These are phyloP conservation scores for Saprolegnia parasitica DNA, from an alignment of 352 stramenopile genomes.

Conservation along the genomic window DNA sequence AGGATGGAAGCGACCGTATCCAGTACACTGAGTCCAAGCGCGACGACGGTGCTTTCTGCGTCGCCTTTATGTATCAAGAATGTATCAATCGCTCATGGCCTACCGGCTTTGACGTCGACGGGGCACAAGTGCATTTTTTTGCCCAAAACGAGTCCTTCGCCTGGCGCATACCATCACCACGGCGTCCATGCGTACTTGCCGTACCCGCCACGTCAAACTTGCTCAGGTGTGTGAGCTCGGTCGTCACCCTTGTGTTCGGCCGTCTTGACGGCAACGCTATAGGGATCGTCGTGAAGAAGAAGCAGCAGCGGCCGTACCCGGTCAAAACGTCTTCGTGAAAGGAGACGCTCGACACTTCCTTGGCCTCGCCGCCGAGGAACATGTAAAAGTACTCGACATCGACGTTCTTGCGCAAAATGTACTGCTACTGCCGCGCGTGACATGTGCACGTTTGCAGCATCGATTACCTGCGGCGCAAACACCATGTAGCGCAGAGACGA, in stretches of 20 bases:
- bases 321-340: slow-evolving; percentile 57
- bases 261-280: slow-evolving; percentile 10
- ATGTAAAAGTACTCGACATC: slow-evolving; percentile 79
- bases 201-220: slow-evolving; percentile 69
- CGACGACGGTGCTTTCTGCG: slow-evolving; percentile 62
- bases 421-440: slow-evolving; percentile 47
- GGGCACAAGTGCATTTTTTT: slow-evolving; percentile 63
- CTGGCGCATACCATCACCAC: background rate
- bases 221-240: slow-evolving; percentile 69
- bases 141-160: slow-evolving; percentile 69
- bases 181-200: background rate
- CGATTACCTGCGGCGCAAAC: slow-evolving; percentile 23
- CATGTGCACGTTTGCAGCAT: background rate
- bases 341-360: slow-evolving; percentile 61
- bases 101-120: slow-evolving; percentile 63
- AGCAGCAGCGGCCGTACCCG: slow-evolving; percentile 32
- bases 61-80: slow-evolving; percentile 35
- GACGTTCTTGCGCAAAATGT: slow-evolving; percentile 61
- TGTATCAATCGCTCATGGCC: background rate
- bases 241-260: slow-evolving; percentile 45
- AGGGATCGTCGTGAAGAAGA: background rate
- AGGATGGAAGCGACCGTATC: background rate
- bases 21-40: too few relatives aligned
- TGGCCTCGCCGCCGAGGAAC: slow-evolving; percentile 62
- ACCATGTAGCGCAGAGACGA: slow-evolving; percentile 42